Percentiles rank a stretch among this genome's conserved stretches.
Evolutionary conservation across 176 grass and related monocot species (phyloP).

Genomic region (Zizania latifolia): DNA sequence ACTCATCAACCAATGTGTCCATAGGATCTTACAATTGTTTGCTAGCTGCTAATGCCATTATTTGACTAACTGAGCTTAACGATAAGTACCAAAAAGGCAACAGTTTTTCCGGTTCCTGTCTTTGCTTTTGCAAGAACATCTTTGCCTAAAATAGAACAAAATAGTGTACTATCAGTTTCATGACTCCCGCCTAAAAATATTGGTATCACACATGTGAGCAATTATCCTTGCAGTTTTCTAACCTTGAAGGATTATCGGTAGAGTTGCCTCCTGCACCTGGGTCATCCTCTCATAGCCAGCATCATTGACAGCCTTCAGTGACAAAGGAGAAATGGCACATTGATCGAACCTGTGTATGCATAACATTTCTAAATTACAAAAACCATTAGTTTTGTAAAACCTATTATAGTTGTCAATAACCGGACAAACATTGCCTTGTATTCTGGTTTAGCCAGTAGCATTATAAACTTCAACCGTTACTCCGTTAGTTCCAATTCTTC

Average conservation of each 20-base stretch:
- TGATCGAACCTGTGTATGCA: constrained; percentile 57
- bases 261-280: constrained; percentile 57
- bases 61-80: constrained; percentile 14
- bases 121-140: constrained; percentile 99
- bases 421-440: not conserved
- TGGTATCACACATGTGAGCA: not conserved
- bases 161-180: not conserved
- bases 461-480: not conserved
- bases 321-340: constrained; percentile 51
- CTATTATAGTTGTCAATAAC: not conserved
- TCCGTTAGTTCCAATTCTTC: no score
- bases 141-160: constrained; percentile 50
- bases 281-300: constrained; percentile 84
- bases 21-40: not conserved
- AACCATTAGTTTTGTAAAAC: not conserved
- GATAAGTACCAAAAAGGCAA: constrained; percentile 84
- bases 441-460: not conserved
- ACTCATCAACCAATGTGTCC: constrained; percentile 24
- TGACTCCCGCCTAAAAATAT: not conserved
- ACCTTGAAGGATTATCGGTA: constrained; percentile 63
- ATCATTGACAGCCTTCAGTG: constrained; percentile 48
- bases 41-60: constrained; percentile 2
- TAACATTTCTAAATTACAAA: not conserved
- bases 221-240: not conserved
- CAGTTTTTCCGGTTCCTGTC: constrained; percentile 96